Evolutionary conservation across 306 rosid genomes (phyloP).

Genomic region (Vigna trinervia): DNA sequence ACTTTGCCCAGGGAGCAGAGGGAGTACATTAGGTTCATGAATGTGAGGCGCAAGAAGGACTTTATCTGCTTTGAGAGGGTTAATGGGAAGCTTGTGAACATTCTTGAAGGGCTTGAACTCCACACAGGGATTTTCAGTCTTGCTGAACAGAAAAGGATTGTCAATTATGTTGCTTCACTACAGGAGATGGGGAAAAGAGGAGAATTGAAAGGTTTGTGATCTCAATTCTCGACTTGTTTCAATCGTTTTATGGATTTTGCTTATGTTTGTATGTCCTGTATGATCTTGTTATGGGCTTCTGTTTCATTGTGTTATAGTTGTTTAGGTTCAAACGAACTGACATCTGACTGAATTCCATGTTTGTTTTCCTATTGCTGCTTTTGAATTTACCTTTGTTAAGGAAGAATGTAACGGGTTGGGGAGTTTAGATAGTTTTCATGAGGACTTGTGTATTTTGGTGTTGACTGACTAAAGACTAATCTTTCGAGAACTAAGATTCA

Average conservation of each 20-base stretch:
- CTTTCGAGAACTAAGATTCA: neutral
- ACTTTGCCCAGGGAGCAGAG: slow-evolving; percentile 78
- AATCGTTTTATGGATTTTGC: neutral
- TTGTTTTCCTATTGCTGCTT: slow-evolving; percentile 30
- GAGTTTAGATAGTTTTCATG: neutral
- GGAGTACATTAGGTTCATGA: slow-evolving; percentile 74
- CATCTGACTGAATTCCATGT: neutral
- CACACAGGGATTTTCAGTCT: slow-evolving; percentile 86
- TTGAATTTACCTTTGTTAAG: slow-evolving; percentile 2
- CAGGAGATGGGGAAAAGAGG: slow-evolving; percentile 82
- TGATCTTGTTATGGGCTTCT: neutral
- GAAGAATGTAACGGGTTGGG: neutral
- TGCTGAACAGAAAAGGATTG: slow-evolving; percentile 88
- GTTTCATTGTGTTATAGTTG: slow-evolving; percentile 2
- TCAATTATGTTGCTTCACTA: slow-evolving; percentile 55
- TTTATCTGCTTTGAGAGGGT: slow-evolving; percentile 77
- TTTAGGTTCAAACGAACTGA: neutral
- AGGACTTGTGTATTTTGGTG: neutral
- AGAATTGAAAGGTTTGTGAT: slow-evolving; percentile 76
- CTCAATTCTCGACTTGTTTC: slow-evolving; percentile 6
- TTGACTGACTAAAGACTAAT: neutral
- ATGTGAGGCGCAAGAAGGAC: slow-evolving; percentile 67
- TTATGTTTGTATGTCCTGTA: neutral
- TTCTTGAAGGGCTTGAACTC: slow-evolving; percentile 91
- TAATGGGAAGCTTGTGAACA: slow-evolving; percentile 69